Evolutionary conservation across 2,329 filamentous ascomycete genomes (phyloP).

Genomic region (Sarocladium brachiariae): DNA sequence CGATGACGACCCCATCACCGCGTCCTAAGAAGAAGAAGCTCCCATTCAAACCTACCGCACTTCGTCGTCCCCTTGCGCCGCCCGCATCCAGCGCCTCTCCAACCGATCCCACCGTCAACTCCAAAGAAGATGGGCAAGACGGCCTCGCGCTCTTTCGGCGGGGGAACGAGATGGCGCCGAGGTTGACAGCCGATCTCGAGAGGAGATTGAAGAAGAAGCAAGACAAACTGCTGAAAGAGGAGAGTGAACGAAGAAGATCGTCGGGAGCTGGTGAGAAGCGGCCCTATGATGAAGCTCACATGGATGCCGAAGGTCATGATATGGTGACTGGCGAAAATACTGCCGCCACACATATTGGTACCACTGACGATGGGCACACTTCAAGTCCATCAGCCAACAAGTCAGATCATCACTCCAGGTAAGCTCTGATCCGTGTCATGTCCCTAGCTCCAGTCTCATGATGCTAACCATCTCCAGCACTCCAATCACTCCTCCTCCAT

Average conservation of each 20-base stretch:
- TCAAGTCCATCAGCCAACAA: not conserved
- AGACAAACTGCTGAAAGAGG: conserved; percentile 15
- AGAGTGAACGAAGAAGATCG: conserved; percentile 13
- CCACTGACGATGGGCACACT: not conserved
- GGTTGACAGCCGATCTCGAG: conserved; percentile 34
- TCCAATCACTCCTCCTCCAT: conserved; percentile 29
- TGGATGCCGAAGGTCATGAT: not conserved
- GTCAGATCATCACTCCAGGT: not conserved
- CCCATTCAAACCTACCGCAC: conserved; percentile 43
- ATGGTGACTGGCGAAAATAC: conserved; percentile 3
- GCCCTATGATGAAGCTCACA: conserved; percentile 11
- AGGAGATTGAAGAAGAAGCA: conserved; percentile 22
- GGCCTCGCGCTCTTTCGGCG: conserved; percentile 43
- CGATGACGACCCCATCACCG: conserved; percentile 26
- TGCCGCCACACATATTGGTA: not conserved
- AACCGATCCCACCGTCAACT: not conserved
- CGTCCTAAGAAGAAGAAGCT: conserved; percentile 32
- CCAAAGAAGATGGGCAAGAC: conserved; percentile 17
- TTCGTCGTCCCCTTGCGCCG: conserved; percentile 27
- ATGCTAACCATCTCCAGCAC: conserved; percentile 18
- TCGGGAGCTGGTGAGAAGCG: conserved; percentile 10
- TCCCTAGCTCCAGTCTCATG: not conserved
- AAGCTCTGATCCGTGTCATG: not conserved
- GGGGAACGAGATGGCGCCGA: conserved; percentile 41
- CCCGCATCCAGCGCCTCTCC: conserved; percentile 14